Base-by-base conservation (phyloP, 2,329 filamentous ascomycete genomes). In the Zymoseptoria passerinii region DNA sequence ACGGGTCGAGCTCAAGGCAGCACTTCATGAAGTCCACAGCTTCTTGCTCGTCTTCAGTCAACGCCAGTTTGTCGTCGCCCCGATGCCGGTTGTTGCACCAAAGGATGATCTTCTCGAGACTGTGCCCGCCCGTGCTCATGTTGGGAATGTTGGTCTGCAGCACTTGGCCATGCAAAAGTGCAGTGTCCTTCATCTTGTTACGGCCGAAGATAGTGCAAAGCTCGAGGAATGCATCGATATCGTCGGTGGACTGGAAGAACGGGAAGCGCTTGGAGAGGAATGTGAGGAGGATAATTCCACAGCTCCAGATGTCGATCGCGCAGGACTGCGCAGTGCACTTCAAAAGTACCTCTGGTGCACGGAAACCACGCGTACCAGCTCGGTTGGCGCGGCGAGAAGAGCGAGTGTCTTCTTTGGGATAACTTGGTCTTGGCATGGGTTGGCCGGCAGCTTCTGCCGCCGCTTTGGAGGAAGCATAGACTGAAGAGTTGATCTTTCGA, bases 211-310 rank as follows among this genome's bases (percentile, higher is more conserved):
- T 95, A 59, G 90, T 95, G 40, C 92, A 89, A 65, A 99, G 95
- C 74, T 99, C 94, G 65, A 99, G 92, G 82, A 96, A 88, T 54
- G 94, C 94, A 70, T 99, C 94, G 52, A 99, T 88, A 68, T 99
- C 94, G 72, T 99, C 94, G n/a, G 91, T 88, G 51, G 90, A 95
- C 75, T 99, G 96, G 80, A 99, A 99, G 75, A 99, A 99, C 1
- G 94, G 94, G 68, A 99, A 99, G 3, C 94, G 86, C 58, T 88
- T 88, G 48, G 89, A 92, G 13, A 99, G 79, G 63, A 99, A 88
- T 0, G 94, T 99, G n/a, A 99, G 80, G 2, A 99, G 81, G 57
- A 99, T 95, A n/a, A 99, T 92, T 49, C 94, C 94, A 0, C 87
- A 92, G 23, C 90, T 96, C 94, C 94, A 99, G 65, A 99, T 88